Percentiles rank a stretch among this genome's conserved stretches.
Conservation (phyloP, 2,329 filamentous ascomycete species). For the Apiospora pterosperma region DNA sequence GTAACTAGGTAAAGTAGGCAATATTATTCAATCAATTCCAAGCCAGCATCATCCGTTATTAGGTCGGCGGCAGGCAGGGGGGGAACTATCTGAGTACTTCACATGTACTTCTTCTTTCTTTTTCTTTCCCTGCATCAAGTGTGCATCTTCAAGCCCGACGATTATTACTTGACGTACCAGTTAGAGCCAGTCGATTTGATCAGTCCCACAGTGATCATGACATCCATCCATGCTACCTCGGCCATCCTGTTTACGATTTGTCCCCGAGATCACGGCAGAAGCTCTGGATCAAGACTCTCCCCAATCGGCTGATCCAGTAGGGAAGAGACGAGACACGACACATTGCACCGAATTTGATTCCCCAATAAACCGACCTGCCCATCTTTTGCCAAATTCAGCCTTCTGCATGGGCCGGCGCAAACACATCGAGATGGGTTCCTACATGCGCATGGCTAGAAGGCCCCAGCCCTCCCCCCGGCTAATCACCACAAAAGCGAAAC, state of each 20-base stretch:
- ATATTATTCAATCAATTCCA: no score
- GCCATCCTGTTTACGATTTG: neutral
- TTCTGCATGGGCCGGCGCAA: neutral
- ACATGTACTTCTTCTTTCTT: neutral
- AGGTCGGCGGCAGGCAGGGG: no score
- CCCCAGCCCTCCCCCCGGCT: neutral
- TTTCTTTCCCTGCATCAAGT: no score
- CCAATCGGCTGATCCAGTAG: neutral
- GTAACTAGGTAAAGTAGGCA: no score
- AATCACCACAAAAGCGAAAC: neutral
- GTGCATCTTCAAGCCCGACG: no score
- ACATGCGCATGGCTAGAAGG: neutral
- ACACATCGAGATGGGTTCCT: constrained; percentile 2
- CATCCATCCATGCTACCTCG: neutral
- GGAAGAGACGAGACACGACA: neutral
- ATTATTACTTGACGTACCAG: no score
- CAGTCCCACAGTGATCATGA: neutral
- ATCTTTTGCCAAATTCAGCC: neutral
- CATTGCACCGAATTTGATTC: neutral
- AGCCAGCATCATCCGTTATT: no score
- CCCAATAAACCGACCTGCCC: neutral
- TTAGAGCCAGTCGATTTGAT: neutral
- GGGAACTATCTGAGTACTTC: neutral
- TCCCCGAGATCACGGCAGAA: neutral
- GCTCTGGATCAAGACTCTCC: neutral